Conservation (phyloP, 2,329 filamentous ascomycete genomes). For the Neonectria magnoliae region DNA sequence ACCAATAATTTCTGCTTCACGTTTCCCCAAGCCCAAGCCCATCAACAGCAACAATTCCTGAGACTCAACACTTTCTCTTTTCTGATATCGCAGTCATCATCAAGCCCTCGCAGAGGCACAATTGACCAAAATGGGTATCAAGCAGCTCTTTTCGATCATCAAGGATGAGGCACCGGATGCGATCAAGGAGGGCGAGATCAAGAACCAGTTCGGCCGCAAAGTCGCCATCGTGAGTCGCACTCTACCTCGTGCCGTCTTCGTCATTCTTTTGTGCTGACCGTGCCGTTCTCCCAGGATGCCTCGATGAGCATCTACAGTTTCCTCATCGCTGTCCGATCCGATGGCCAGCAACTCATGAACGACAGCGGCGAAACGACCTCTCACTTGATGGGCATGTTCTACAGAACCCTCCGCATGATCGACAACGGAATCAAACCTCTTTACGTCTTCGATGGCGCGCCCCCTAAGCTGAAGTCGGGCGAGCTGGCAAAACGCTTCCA, state of each 20-base stretch:
- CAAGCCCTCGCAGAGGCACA: conserved; percentile 7
- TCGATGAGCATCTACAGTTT: conserved; percentile 99
- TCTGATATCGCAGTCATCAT: not conserved
- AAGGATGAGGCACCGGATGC: conserved; percentile 95
- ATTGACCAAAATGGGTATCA: conserved; percentile 66
- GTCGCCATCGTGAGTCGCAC: conserved; percentile 85
- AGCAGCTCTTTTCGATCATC: conserved; percentile 82
- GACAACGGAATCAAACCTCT: conserved; percentile 99
- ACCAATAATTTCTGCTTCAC: not conserved
- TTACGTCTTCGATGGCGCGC: conserved; percentile 97
- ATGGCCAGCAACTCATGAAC: conserved; percentile 95
- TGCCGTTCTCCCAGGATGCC: conserved; percentile 46
- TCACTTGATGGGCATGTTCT: conserved; percentile 99
- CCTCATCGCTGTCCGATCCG: conserved; percentile 94
- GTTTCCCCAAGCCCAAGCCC: not conserved
- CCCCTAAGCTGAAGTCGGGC: conserved; percentile 96
- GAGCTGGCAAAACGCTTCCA: conserved; percentile 96
- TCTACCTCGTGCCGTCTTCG: no score
- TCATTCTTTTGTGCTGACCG: conserved; percentile 16
- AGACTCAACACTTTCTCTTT: not conserved
- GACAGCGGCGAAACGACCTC: conserved; percentile 97
- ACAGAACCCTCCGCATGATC: conserved; percentile 96
- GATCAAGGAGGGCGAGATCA: conserved; percentile 97
- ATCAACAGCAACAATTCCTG: not conserved
- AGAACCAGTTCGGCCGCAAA: conserved; percentile 98